A percentile compares a stretch with the other conserved stretches of the same genome.
Evolutionary conservation across 1,284 basidiomycete genomes (phyloP).

Genomic region (Trametes pubescens): DNA sequence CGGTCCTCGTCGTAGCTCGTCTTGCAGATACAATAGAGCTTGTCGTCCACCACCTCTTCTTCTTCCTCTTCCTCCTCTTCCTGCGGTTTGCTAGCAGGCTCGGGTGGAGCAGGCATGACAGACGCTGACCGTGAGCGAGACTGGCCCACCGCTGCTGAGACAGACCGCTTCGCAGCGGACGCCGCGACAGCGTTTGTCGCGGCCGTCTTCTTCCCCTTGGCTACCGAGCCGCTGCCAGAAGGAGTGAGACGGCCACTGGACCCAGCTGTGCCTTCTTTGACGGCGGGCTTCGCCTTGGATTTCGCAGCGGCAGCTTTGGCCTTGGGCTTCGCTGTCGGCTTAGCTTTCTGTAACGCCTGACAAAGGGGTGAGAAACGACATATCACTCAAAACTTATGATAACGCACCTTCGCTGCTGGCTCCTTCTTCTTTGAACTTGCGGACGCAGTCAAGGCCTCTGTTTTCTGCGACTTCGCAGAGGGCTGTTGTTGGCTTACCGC

Average conservation of each 20-base stretch:
- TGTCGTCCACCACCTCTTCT: constrained; percentile 71
- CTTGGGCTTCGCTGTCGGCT: constrained; percentile 49
- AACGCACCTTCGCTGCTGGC: constrained; percentile 51
- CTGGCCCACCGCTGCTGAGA: constrained; percentile 41
- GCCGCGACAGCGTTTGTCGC: constrained; percentile 24
- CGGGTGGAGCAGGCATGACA: constrained; percentile 57
- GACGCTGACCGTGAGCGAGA: constrained; percentile 75
- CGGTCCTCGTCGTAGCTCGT: constrained; percentile 82
- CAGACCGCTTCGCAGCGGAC: constrained; percentile 41
- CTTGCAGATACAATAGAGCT: constrained; percentile 85
- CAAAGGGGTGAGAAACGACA: constrained; percentile 1
- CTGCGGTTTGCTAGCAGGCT: constrained; percentile 45
- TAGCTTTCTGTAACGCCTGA: constrained; percentile 51
- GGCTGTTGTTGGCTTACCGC: constrained; percentile 13
- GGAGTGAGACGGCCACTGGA: constrained; percentile 32
- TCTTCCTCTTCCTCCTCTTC: constrained; percentile 63
- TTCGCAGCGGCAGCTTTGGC: constrained; percentile 47
- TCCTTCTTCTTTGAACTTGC: constrained; percentile 56
- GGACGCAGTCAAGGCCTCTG: constrained; percentile 29
- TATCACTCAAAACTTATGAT: not conserved
- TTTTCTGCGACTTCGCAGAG: constrained; percentile 27
- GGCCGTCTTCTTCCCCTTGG: constrained; percentile 43
- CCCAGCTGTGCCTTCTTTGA: constrained; percentile 27
- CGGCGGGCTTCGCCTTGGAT: constrained; percentile 48
- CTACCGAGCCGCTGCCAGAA: constrained; percentile 26